These are phyloP conservation scores for Trametes elegans DNA, from an alignment of 768 basidiomycete species.

Conservation along the genomic window DNA sequence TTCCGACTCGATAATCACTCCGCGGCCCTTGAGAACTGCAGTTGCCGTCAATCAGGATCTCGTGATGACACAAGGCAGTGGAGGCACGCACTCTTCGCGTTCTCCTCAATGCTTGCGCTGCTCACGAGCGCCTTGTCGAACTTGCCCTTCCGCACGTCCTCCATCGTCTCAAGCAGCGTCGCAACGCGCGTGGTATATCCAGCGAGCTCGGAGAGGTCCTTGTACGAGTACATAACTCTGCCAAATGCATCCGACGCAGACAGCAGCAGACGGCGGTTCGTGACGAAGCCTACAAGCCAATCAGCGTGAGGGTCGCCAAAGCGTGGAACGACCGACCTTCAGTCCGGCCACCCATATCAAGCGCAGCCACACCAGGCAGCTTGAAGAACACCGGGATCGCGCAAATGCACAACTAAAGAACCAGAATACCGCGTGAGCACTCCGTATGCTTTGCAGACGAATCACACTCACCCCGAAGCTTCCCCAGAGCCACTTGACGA, in stretches of 20 bases:
- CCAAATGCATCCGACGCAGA: slow-evolving; percentile 96
- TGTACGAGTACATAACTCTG: slow-evolving; percentile 96
- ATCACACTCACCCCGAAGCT: slow-evolving; percentile 72
- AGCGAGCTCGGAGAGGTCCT: slow-evolving; percentile 92
- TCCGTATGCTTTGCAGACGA: too few relatives aligned
- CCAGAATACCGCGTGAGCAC: not conserved
- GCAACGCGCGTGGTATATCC: slow-evolving; percentile 94
- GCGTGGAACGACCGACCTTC: slow-evolving; percentile 55
- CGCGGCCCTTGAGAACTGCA: slow-evolving; percentile 75
- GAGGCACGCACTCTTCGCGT: slow-evolving; percentile 61
- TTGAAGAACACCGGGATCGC: slow-evolving; percentile 93
- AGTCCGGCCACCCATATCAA: slow-evolving; percentile 84
- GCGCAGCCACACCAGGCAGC: slow-evolving; percentile 60
- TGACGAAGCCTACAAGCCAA: slow-evolving; percentile 74
- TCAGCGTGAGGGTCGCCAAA: not conserved
- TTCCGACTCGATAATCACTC: slow-evolving; percentile 77
- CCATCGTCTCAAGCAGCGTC: slow-evolving; percentile 86
- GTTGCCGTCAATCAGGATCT: not conserved
- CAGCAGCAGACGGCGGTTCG: slow-evolving; percentile 86
- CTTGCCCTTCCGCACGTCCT: slow-evolving; percentile 77
- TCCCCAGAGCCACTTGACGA: slow-evolving; percentile 98
- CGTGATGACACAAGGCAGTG: not conserved
- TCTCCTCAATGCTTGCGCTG: slow-evolving; percentile 68
- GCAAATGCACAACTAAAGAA: slow-evolving; percentile 70
- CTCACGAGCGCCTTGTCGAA: slow-evolving; percentile 88